These are phyloP conservation scores for Globisporangium okanoganense DNA, from an alignment of 352 stramenopile species.

Conservation along the genomic window DNA sequence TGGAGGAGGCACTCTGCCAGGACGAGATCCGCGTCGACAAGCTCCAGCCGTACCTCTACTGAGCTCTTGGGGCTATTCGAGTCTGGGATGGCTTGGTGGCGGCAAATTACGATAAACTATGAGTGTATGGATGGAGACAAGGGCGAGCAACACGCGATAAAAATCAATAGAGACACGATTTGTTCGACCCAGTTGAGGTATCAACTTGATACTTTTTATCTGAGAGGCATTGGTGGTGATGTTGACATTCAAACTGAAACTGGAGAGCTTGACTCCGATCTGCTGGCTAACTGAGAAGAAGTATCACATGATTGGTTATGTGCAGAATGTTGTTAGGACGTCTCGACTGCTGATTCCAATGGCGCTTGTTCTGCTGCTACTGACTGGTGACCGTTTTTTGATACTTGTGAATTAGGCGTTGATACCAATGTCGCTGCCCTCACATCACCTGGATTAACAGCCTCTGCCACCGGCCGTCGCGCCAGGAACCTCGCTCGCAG, in stretches of 20 bases:
- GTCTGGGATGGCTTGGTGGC: not conserved
- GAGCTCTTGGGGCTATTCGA: constrained; percentile 4
- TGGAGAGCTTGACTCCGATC: too few species aligned
- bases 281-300: too few species aligned
- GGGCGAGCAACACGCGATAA: too few species aligned
- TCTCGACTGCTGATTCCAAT: constrained; percentile 2
- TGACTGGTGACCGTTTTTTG: not conserved
- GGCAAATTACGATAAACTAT: not conserved
- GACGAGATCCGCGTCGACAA: constrained; percentile 78
- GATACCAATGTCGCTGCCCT: not conserved
- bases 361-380: not conserved
- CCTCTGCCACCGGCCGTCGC: constrained; percentile 8
- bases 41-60: constrained; percentile 76
- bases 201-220: too few species aligned
- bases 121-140: too few species aligned
- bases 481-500: constrained; percentile 34
- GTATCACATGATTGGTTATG: not conserved
- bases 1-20: constrained; percentile 77
- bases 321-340: not conserved
- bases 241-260: too few species aligned
- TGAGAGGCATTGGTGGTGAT: too few species aligned
- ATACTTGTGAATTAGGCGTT: constrained; percentile 3
- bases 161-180: too few species aligned
- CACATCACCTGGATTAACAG: not conserved
- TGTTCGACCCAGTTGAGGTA: too few species aligned